Evolutionary conservation across 495 filamentous ascomycete species (phyloP), one percentile per base, ranked within the genome.

Genomic region (Oleoguttula mirabilis): DNA sequence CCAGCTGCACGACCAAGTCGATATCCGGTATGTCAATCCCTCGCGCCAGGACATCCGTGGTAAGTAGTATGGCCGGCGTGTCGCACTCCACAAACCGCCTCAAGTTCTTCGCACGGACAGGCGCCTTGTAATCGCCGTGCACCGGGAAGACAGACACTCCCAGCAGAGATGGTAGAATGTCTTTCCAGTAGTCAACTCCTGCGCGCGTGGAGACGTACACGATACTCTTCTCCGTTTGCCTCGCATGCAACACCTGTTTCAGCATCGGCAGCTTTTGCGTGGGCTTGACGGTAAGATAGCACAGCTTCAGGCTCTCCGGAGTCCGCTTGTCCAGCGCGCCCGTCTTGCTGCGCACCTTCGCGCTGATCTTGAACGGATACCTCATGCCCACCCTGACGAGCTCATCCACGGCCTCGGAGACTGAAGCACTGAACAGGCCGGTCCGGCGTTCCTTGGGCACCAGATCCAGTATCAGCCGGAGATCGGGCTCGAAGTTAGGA

Each of bases 11-110:
- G 22, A 96, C 88, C 5, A 96, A 72, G 60, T 98, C 92, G 24
- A 95, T 86, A 43, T 84, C 80, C 1, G 92, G 90, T 47, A 98
- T 93, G 55, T 98, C 90, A 12, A 98, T 75, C 22, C 88, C 88
- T 36, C 87, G 73, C 19, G 87, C 82, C 10, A 83, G 80, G 12
- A 88, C 80, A 56, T 88, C 83, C 10, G 82, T 88, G 5, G 85
- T 96, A 1, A 98, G 68, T 31, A 98, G 78, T 20, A 96, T 72
- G 27, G 79, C 73, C 3, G 88, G 84, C 0, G 58, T 66, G 2
- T 61, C 57, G 34, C 73, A 64, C 48, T 77, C 80, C 19, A 79
- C 67, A 61, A 94, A 98, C 52, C 69, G 77, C 49, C 63, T 67
- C 60, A 85, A 90, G 64, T 84, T 94, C 62, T 80, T 83, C 50